These are phyloP conservation scores for Penicillium canescens DNA, from an alignment of 495 filamentous ascomycete genomes.

Conservation along the genomic window DNA sequence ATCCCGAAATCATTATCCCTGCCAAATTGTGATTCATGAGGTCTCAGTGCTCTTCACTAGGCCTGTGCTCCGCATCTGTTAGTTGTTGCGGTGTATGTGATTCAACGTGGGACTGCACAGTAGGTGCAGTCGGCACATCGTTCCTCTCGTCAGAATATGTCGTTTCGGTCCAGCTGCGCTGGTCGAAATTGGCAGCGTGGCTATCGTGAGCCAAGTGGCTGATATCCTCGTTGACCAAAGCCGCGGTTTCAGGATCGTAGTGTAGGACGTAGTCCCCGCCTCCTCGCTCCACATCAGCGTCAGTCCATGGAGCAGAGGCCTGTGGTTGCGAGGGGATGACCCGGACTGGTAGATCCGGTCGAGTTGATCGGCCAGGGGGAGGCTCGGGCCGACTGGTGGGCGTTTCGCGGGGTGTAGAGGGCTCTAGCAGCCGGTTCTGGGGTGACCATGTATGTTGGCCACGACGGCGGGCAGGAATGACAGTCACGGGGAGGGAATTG, in stretches of 20 bases:
- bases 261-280: constrained; percentile 35
- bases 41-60: background rate
- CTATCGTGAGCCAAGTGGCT: constrained; percentile 1
- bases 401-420: background rate
- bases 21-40: too few relatives aligned
- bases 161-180: constrained; percentile 22
- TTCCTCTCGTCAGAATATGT: constrained; percentile 15
- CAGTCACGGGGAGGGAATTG: constrained; percentile 57
- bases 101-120: background rate
- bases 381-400: constrained; percentile 5
- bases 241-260: constrained; percentile 48
- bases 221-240: constrained; percentile 37
- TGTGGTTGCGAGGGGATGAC: constrained; percentile 42
- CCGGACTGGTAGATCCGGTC: constrained; percentile 29
- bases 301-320: constrained; percentile 42
- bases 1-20: too few relatives aligned
- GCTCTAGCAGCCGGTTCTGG: constrained; percentile 22
- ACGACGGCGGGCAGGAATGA: constrained; percentile 67
- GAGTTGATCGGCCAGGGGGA: constrained; percentile 10
- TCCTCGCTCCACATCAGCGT: constrained; percentile 30
- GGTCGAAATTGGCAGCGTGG: constrained; percentile 7
- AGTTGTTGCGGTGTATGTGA: background rate
- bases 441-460: constrained; percentile 48
- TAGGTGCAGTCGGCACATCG: constrained; percentile 3
- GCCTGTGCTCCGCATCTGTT: background rate